Evolutionary conservation across 345 rosid species (phyloP).

Genomic region (Ailanthus altissimus): DNA sequence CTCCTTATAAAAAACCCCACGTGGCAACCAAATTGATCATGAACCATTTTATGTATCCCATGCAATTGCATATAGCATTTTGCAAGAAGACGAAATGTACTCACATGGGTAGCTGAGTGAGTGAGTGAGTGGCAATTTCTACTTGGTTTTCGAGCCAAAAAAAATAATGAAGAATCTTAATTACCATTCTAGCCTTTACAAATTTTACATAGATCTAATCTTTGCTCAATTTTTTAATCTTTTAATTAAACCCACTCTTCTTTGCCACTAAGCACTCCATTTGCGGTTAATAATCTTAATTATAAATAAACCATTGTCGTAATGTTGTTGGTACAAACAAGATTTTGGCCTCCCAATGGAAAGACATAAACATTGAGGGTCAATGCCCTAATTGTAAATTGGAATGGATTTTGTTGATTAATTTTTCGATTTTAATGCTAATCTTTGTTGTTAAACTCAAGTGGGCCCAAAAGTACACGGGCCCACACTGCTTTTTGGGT

Average conservation of each 20-base stretch:
- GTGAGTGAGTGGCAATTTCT: background rate
- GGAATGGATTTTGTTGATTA: background rate
- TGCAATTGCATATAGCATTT: background rate
- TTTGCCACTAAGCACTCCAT: background rate
- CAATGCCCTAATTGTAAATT: background rate
- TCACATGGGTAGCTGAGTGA: no score
- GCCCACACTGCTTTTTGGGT: background rate
- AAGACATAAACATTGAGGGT: constrained; percentile 8
- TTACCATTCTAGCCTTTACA: background rate
- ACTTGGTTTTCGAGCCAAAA: constrained; percentile 18
- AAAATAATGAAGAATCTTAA: constrained; percentile 6
- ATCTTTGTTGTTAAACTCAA: no score
- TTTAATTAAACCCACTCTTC: background rate
- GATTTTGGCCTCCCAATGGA: constrained; percentile 17
- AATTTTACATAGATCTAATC: constrained; percentile 6
- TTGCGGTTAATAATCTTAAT: constrained; percentile 17
- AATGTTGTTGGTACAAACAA: background rate
- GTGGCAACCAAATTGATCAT: background rate
- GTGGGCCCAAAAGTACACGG: background rate
- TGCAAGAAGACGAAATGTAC: constrained; percentile 27
- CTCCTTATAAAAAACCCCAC: background rate
- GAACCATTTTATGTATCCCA: background rate
- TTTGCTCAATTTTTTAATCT: background rate
- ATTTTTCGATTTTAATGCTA: background rate
- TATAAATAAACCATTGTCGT: background rate